phyloP scores from a whole-genome alignment of 2,329 filamentous ascomycete species.

The Paracorniculantispora psalliotae region DNA sequence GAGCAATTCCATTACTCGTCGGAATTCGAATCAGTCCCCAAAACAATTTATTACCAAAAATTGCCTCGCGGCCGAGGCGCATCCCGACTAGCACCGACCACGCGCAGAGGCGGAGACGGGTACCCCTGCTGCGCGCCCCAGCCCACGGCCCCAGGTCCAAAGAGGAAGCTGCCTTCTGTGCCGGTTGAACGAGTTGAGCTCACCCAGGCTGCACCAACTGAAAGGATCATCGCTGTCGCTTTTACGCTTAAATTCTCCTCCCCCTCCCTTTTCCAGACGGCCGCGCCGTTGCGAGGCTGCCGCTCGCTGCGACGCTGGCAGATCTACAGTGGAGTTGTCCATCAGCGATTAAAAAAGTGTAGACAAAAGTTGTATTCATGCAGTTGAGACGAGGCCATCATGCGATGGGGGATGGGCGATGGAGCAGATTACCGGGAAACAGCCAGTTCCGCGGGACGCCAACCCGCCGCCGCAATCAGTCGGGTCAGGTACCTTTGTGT shows the following conservation, averaged over 20 bases:
- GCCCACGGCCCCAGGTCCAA: neutral
- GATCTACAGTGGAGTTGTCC: neutral
- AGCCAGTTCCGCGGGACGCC: neutral
- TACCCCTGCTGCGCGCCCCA: neutral
- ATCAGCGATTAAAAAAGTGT: neutral
- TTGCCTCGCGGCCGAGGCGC: too few species aligned
- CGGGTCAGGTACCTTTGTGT: neutral
- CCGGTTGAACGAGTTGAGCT: neutral
- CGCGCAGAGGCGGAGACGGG: neutral
- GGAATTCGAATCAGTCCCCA: too few species aligned
- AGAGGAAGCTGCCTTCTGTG: constrained; percentile 8
- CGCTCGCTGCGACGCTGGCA: neutral
- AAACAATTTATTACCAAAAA: too few species aligned
- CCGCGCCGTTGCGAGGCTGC: neutral
- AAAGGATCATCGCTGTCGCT: neutral
- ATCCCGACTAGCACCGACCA: too few species aligned
- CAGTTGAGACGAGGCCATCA: neutral
- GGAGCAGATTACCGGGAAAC: neutral
- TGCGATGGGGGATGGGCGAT: too few species aligned
- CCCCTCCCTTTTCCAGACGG: neutral
- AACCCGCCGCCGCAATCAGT: neutral
- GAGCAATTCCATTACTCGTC: too few species aligned
- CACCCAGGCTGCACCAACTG: neutral
- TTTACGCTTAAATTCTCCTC: constrained; percentile 3
- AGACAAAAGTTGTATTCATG: neutral